Base-by-base conservation (phyloP, 768 basidiomycete species). In the Xerocomellus amylosporus region DNA sequence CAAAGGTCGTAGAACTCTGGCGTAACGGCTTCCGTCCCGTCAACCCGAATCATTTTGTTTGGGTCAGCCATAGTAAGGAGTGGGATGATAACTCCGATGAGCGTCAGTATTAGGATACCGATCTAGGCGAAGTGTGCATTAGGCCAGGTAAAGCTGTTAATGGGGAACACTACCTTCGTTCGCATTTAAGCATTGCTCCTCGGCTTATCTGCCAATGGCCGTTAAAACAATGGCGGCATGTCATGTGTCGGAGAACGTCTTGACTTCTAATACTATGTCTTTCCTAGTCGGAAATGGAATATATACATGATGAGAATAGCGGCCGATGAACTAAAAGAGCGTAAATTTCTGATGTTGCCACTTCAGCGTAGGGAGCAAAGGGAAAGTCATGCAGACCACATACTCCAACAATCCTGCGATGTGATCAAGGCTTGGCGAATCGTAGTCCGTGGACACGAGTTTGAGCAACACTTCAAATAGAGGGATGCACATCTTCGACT, bases 61-160 rank as follows among this genome's bases (percentile, higher is more conserved):
- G 89, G 89, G 55, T 86, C 77, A 12, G 78, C 85, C 85, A n/a
- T n/a, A n/a, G 92, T 88, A 51, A 84, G 47, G 17, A 87, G 58
- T 2, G 88, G 88, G 45, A 88, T 82, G 6, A 70, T 46, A 19
- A 86, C 79, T 8, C 89, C 88, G 51, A 87, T 77, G 37, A 81
- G 65, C 19, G 87, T 88, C 36, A 93, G 78, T 56, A 84, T 71
- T 15, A 92, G 74, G 70, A 92, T 89, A 3, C 74, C 63, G 17
- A 59, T 41, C 64, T 64, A 26, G 26, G 26, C 7, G 26, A 26
- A 6, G 26, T 8, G 26, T 26, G 26, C 26, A 26, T 26, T 8
- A 26, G 26, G 26, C 26, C 7, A 26, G 26, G 5, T 26, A 26
- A 26, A 4, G 26, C 26, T 26, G 26, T 26, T 26, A 24, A 24